Conservation (phyloP, 1,284 basidiomycete genomes). For the Ustilago esculenta region DNA sequence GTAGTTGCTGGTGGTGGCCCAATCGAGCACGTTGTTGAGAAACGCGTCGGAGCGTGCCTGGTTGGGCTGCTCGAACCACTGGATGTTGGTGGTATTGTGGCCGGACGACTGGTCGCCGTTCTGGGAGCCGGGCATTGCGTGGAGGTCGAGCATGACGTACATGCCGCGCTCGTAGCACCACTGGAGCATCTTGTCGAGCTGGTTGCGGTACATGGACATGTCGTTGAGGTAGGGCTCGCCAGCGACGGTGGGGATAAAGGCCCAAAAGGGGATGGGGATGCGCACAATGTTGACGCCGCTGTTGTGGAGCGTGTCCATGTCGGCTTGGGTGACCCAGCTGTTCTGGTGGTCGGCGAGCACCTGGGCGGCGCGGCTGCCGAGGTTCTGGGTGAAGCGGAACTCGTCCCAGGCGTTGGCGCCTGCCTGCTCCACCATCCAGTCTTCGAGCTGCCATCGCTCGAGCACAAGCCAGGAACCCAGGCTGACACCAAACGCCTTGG, state of each 20-base stretch:
- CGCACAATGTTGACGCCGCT: constrained; percentile 67
- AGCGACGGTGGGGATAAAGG: constrained; percentile 57
- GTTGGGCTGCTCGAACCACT: constrained; percentile 53
- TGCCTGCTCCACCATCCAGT: constrained; percentile 67
- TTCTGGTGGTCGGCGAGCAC: constrained; percentile 65
- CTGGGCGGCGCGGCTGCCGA: constrained; percentile 50
- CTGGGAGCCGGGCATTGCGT: constrained; percentile 69
- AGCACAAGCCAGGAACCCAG: constrained; percentile 65
- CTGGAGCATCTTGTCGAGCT: constrained; percentile 54
- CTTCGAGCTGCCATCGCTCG: constrained; percentile 68
- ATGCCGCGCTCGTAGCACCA: constrained; percentile 67
- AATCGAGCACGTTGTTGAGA: constrained; percentile 50
- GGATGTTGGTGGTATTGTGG: constrained; percentile 56
- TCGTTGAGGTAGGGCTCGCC: constrained; percentile 51
- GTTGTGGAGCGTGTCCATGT: constrained; percentile 64
- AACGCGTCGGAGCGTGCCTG: constrained; percentile 53
- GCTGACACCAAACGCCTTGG: constrained; percentile 63
- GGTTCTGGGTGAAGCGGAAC: constrained; percentile 62
- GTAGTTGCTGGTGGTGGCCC: constrained; percentile 52
- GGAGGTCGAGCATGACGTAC: constrained; percentile 69
- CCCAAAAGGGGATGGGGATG: constrained; percentile 68
- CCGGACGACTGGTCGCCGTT: constrained; percentile 65
- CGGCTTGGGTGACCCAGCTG: constrained; percentile 67
- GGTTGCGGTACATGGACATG: constrained; percentile 52
- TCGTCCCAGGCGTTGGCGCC: constrained; percentile 67